Base-by-base conservation (phyloP, 805 yeast genomes). In the Scheffersomyces ergatensis region DNA sequence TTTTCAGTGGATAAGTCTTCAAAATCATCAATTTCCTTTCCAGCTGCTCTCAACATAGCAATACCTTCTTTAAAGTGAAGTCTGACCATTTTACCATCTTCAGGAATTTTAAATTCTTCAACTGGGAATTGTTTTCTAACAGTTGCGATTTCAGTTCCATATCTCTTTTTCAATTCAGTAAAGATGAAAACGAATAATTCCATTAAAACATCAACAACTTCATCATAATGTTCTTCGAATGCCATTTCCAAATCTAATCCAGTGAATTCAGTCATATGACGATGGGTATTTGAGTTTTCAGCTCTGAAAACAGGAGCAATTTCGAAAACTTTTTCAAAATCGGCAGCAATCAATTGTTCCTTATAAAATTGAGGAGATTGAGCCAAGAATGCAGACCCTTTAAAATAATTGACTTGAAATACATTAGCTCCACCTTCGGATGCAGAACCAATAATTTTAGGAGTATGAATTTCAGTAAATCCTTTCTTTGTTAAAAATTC, bases 161-260 rank as follows among this genome's bases (percentile, higher is more conserved):
- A 92, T 65, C 97, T 80, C 25, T 59, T 65, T 72, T 86, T 85
- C 65, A 93, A 80, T 68, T 89, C 86, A 47, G 80, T 67, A 74
- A 93, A 93, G 51, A 93, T 87, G 71, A 84, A 90, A 51, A 89
- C 82, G 58, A 93, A 92, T 68, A 93, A 74, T 44, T 84, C 90
- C 33, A 74, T 71, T 52, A 83, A 65, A 33, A 74, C 64, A 37
- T 76, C 79, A 53, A 78, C 66, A 34, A 83, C 95, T 73, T 93
- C 99, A 60, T 93, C 95, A 66, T 93, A 93, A 71, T 93, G 97
- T 72, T 90, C 97, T 72, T 93, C 98, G 60, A 93, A 86, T 9
- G 97, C 87, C 96, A 93, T 89, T 71, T 93, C 99, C 70, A 93
- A 70, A 76, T 93, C 99, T 56, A 95, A 82, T 44, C 99, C 99